These are phyloP conservation scores for Gloeostereum incarnatum DNA, from an alignment of 768 basidiomycete species.

Conservation along the genomic window DNA sequence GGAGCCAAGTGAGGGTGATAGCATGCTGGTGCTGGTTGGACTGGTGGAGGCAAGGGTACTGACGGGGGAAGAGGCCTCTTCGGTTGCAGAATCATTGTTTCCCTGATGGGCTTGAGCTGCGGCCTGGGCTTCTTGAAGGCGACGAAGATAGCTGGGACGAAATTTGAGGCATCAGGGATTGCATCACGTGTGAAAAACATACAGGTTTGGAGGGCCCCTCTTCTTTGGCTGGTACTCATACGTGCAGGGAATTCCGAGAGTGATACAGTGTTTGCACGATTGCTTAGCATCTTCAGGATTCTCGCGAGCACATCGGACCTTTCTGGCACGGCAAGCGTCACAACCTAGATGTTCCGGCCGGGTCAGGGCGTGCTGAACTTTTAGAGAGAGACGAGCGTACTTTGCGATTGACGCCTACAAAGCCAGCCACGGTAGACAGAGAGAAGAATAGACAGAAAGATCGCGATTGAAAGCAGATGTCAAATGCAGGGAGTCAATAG, in stretches of 20 bases:
- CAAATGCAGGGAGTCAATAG: constrained; percentile 15
- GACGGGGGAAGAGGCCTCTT: constrained; percentile 33
- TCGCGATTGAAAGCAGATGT: constrained; percentile 28
- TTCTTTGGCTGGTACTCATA: constrained; percentile 95
- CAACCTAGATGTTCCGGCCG: constrained; percentile 43
- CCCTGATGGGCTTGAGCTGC: constrained; percentile 36
- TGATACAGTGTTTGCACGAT: constrained; percentile 81
- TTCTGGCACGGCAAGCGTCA: constrained; percentile 80
- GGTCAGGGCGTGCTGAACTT: constrained; percentile 11
- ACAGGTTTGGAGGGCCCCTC: constrained; percentile 89
- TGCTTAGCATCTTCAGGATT: constrained; percentile 69
- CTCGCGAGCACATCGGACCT: constrained; percentile 78
- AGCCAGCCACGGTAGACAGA: constrained; percentile 18
- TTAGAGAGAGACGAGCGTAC: constrained; percentile 30
- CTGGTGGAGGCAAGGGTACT: constrained; percentile 39
- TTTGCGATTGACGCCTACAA: constrained; percentile 76
- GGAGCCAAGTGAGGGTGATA: constrained; percentile 36
- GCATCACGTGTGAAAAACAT: constrained; percentile 17
- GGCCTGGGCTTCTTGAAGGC: constrained; percentile 70
- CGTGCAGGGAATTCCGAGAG: constrained; percentile 76
- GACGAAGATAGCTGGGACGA: constrained; percentile 55
- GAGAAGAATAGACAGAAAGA: constrained; percentile 14
- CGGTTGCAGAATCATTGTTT: constrained; percentile 24
- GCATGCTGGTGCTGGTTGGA: constrained; percentile 29
- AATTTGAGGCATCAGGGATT: constrained; percentile 4